Conservation (phyloP, 108 stramenopile species). For the Stephanodiscus triporus region DNA sequence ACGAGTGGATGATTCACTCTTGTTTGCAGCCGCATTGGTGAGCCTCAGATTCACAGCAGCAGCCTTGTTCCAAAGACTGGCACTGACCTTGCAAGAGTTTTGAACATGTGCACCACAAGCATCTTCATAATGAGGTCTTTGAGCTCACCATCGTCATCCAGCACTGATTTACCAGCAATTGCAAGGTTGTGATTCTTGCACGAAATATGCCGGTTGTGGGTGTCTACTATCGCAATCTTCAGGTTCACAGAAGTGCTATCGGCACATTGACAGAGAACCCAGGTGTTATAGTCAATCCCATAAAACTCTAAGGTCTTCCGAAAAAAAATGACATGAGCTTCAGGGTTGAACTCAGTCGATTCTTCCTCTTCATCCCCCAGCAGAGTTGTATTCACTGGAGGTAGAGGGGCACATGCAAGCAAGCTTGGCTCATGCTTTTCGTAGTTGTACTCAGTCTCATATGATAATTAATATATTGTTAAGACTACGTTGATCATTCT, state of each 20-base stretch:
- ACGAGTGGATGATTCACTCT: slow-evolving; percentile 18
- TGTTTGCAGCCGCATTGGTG: slow-evolving; percentile 3
- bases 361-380: slow-evolving; percentile 12
- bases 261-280: no score
- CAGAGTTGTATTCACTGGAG: background rate
- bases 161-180: no score
- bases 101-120: slow-evolving; percentile 8
- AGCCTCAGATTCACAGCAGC: slow-evolving; percentile 1
- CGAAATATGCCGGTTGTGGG: no score
- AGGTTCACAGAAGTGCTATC: no score
- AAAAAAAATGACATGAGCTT: slow-evolving; percentile 15
- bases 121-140: background rate
- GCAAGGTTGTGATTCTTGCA: no score
- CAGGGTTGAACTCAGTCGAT: slow-evolving; percentile 13
- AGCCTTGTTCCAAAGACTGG: slow-evolving; percentile 13
- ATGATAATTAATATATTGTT: no score
- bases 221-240: no score
- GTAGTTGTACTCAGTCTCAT: background rate
- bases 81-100: slow-evolving; percentile 8
- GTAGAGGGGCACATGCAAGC: slow-evolving; percentile 20
- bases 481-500: no score
- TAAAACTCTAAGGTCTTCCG: background rate
- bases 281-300: no score
- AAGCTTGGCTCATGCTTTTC: slow-evolving; percentile 7
- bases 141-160: background rate